phyloP scores from a whole-genome alignment of 305 asterid genomes.

The Lippia alba region DNA sequence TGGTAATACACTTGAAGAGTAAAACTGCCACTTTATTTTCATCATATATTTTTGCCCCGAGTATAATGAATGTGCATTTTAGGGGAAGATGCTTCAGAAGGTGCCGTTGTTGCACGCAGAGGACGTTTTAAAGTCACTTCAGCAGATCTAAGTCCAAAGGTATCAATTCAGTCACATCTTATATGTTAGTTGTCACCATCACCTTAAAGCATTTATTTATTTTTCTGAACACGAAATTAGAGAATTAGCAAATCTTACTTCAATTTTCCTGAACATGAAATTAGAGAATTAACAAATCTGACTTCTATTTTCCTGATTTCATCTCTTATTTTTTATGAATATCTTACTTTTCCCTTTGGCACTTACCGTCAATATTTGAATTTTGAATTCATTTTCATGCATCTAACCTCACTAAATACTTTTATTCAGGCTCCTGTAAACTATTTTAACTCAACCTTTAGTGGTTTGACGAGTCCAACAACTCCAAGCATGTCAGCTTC shows the following conservation, averaged over 20 bases:
- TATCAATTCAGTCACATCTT: conserved; percentile 29
- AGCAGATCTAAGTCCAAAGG: conserved; percentile 78
- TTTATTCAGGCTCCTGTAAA: conserved; percentile 60
- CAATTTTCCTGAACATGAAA: not conserved
- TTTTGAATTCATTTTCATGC: not conserved
- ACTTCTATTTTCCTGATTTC: too few species aligned
- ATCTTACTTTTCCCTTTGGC: too few species aligned
- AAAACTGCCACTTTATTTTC: conserved; percentile 3
- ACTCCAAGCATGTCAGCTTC: conserved; percentile 53
- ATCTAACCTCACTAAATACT: not conserved
- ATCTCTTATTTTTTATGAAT: not conserved
- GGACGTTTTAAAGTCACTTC: conserved; percentile 98
- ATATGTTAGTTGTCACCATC: conserved; percentile 5
- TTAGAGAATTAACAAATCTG: not conserved
- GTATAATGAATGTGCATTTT: conserved; percentile 22
- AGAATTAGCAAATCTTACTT: not conserved
- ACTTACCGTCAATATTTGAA: not conserved
- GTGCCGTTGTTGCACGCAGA: conserved; percentile 81
- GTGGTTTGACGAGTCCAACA: conserved; percentile 55
- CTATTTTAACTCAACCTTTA: conserved; percentile 48
- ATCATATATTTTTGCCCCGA: conserved; percentile 5
- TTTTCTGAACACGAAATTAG: conserved; percentile 1
- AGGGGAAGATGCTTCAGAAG: conserved; percentile 86
- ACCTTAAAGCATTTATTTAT: not conserved
- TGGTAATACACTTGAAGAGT: conserved; percentile 53